Base-by-base conservation (phyloP, 1,284 basidiomycete genomes). In the Cryptococcus wingfieldii region DNA sequence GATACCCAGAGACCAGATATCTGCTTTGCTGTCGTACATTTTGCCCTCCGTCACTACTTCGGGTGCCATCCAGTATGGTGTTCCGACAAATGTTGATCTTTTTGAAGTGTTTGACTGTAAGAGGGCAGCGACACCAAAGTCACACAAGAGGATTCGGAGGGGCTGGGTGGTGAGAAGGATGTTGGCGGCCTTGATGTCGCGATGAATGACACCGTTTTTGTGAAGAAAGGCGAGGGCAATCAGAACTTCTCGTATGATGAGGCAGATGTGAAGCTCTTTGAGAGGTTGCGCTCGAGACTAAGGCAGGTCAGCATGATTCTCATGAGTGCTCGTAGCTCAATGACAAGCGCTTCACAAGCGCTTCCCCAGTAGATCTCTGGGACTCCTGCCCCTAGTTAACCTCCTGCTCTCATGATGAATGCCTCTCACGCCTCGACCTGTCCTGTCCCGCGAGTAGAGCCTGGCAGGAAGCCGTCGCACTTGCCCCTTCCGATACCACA, bases 41-140 rank as follows among this genome's bases (percentile, higher is more conserved):
- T 89, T 85, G 3, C 88, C 85, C 41, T 87, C 85, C 59, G 91
- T 88, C 16, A 95, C 89, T 5, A 98, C 92, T 76, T 98, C 95
- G 0, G 94, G 94, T 0, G 94, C 94, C 95, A 98, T 98, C 94
- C 94, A 98, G 72, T 95, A 91, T 0, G 93, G 94, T 0, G 95
- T 98, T 1, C 95, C 95, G 59, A 94, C 90, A 63, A 97, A 85
- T 0, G 94, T 98, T 48, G 91, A 92, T 23, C 94, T 84, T 75
- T 97, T 98, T 72, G 89, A 89, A 6, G 87, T 86, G 2, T 85
- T 82, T 5, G 89, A 92, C 6, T 88, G 85, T 38, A 97, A 83
- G 37, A 96, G 84, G 7, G 96, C 94, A 7, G 94, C 95, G 47
- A 98, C 94, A 39, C 94, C 95, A 77, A 98, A 98, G 77, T 98